Conservation (phyloP, 2,329 filamentous ascomycete species). For the Decorospora gaudefroyi region DNA sequence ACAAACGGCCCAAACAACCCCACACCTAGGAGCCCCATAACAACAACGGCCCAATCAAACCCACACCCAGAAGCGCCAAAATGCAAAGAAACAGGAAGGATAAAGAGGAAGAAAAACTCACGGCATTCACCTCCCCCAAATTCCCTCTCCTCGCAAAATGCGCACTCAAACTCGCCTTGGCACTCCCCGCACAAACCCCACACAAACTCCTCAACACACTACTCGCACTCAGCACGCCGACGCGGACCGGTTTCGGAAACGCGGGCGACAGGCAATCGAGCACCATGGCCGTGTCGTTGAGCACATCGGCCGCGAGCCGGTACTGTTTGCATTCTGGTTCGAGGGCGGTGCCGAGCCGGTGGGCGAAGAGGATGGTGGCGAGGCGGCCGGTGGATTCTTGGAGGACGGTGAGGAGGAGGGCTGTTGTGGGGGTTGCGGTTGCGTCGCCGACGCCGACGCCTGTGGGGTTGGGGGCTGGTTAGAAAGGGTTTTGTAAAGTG, state of each 20-base stretch:
- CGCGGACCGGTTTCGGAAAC: constrained; percentile 64
- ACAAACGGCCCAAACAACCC: too few relatives aligned
- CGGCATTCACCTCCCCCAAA: constrained; percentile 87
- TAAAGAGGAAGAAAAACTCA: constrained; percentile 45
- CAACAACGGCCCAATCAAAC: too few relatives aligned
- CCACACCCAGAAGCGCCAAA: neutral
- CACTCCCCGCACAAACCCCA: constrained; percentile 85
- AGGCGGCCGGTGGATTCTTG: constrained; percentile 81
- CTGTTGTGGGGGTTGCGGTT: constrained; percentile 75
- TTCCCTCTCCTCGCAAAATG: constrained; percentile 91
- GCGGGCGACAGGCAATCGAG: constrained; percentile 82
- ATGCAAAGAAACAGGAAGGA: neutral
- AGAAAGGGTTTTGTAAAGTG: neutral
- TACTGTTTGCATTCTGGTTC: constrained; percentile 92
- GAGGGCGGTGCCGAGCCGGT: constrained; percentile 77
- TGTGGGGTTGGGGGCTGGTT: constrained; percentile 27
- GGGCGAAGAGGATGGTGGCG: constrained; percentile 84
- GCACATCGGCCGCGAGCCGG: constrained; percentile 81
- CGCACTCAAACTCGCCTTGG: constrained; percentile 86
- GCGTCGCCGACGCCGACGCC: constrained; percentile 85
- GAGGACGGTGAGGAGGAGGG: constrained; percentile 79
- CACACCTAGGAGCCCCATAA: too few relatives aligned
- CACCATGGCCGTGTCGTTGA: constrained; percentile 85
- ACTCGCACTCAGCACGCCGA: constrained; percentile 63
- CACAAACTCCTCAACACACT: constrained; percentile 70